Evolutionary conservation across 176 grass and related monocot genomes (phyloP), one percentile per base, ranked within the genome.

Genomic region (Bonia amplexicaulis): DNA sequence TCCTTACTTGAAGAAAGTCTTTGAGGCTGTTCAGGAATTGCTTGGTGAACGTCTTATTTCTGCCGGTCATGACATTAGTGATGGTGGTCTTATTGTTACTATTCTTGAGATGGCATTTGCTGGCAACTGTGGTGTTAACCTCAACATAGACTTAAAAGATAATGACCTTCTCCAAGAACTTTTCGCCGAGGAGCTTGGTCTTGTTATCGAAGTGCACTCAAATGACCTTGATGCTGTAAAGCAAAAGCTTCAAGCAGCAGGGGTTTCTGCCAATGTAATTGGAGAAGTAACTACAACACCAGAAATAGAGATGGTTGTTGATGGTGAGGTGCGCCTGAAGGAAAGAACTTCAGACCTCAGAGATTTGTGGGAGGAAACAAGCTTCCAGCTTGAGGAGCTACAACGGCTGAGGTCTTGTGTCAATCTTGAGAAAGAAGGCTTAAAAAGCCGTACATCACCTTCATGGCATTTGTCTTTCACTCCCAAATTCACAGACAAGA

Each of bases 101-200:
- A 51, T 92, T 81, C 83, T 98, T 77, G 93, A 95, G 84, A 98
- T 98, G 96, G 81, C 96, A 80, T 98, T 98, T 88, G 91, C 93
- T 69, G 93, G 96, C 57, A 98, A 98, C 53, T 93, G 85, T 68
- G 93, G 96, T 79, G 16, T 95, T 60, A 88, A 88, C n/a, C 83
- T 98, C 59, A 84, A 92, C 69, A 85, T 95, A 71, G 84, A 88
- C 25, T 92, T 88, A 23, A 74, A 84, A 78, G 84, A 85, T 72
- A 63, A 79, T 19, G 84, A 80, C 76, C 63, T 89, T 84, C 76
- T 95, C 61, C 85, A 93, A 81, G 86, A 78, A 68, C 83, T 98
- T 40, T 98, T 98, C 81, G 91, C 87, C 1, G 93, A 98, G 77
- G 96, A 98, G 73, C 92, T 95, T 76, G 96, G 96, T 40, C 85